A percentile compares a stretch with the other conserved stretches of the same genome.
Conservation (phyloP, 73 alveolate species). For the Paramecium biaurelia region DNA sequence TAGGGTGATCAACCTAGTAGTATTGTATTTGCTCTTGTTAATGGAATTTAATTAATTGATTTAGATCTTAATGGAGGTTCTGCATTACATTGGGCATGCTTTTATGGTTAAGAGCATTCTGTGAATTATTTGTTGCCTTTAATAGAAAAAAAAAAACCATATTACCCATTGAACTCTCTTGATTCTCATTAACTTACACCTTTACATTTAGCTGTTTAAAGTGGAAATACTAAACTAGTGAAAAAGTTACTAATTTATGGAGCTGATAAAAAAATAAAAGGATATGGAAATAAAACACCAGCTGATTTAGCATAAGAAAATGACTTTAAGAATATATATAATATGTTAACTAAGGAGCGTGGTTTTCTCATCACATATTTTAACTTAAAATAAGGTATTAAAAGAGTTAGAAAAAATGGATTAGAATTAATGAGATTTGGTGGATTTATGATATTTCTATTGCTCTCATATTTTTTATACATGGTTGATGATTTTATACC, state of each 20-base stretch:
- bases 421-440: neutral
- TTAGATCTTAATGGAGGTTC: slow-evolving; percentile 49
- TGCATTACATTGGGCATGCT: slow-evolving; percentile 91
- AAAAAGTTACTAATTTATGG: slow-evolving; percentile 76
- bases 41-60: neutral
- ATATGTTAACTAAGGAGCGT: slow-evolving; percentile 10
- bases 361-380: slow-evolving; percentile 37
- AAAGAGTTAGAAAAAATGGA: neutral
- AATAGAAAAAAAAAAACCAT: slow-evolving; percentile 64
- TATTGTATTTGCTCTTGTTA: slow-evolving; percentile 70
- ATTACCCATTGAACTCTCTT: neutral
- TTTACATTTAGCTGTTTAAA: slow-evolving; percentile 72
- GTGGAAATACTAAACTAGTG: slow-evolving; percentile 72
- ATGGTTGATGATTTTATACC: neutral
- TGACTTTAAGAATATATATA: slow-evolving; percentile 42
- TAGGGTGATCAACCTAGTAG: slow-evolving; percentile 88
- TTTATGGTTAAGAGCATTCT: slow-evolving; percentile 84
- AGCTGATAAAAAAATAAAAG: slow-evolving; percentile 71
- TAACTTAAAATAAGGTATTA: slow-evolving; percentile 25
- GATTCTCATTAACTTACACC: slow-evolving; percentile 71
- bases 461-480: neutral
- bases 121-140: slow-evolving; percentile 84
- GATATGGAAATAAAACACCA: slow-evolving; percentile 67
- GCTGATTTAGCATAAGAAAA: slow-evolving; percentile 68
- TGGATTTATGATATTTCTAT: neutral